Conservation (phyloP, 768 basidiomycete species). For the Rubroboletus pulcherrimus region DNA sequence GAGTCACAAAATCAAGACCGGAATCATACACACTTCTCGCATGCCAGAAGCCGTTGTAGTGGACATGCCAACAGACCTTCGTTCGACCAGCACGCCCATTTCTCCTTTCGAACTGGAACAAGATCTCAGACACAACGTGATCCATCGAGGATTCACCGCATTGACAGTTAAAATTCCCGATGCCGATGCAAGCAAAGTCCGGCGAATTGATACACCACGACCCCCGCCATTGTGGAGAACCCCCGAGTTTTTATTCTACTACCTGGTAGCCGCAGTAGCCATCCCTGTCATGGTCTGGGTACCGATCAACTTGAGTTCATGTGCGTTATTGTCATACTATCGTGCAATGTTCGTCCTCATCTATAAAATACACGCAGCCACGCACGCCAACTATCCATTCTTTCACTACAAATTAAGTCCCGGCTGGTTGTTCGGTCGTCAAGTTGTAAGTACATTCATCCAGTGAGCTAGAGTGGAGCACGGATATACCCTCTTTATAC, state of each 20-base stretch:
- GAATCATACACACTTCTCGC: not conserved
- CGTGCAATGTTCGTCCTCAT: conserved; percentile 1
- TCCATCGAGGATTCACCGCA: conserved; percentile 33
- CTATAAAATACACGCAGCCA: conserved; percentile 40
- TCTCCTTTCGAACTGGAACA: conserved; percentile 18
- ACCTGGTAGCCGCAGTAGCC: conserved; percentile 50
- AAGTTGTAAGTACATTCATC: conserved; percentile 54
- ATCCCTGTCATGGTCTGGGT: conserved; percentile 76
- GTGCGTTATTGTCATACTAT: conserved; percentile 47
- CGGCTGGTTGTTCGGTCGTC: conserved; percentile 82
- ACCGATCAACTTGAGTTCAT: conserved; percentile 64
- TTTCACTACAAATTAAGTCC: conserved; percentile 55
- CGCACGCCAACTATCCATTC: conserved; percentile 67
- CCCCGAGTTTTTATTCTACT: conserved; percentile 78
- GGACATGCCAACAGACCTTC: conserved; percentile 37
- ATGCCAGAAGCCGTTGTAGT: conserved; percentile 30
- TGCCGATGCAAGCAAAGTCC: conserved; percentile 32
- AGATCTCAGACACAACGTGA: not conserved
- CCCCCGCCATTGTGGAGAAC: conserved; percentile 70
- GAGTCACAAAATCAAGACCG: not conserved
- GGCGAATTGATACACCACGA: conserved; percentile 22
- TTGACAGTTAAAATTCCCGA: conserved; percentile 58
- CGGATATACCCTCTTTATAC: not conserved
- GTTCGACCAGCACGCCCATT: not conserved
- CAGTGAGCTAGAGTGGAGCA: not conserved